Conservation (phyloP, 2,329 filamentous ascomycete genomes). For the Karstenula rhodostoma region DNA sequence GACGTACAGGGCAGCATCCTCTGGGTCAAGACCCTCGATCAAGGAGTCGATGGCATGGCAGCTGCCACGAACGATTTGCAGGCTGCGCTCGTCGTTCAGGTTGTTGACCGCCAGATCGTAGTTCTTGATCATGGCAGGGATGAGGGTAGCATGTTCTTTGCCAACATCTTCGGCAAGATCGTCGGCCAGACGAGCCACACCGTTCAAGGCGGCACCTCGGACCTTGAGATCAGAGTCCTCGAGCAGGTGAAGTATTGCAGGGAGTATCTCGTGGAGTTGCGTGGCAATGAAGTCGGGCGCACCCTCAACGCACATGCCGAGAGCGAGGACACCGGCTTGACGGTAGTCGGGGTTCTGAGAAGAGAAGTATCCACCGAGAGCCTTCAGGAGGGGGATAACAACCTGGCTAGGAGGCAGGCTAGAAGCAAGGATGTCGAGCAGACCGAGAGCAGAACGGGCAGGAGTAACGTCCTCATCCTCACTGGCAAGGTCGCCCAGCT, state of each 20-base stretch:
- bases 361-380: conserved; percentile 81
- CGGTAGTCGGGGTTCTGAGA: conserved; percentile 79
- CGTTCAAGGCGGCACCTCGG: conserved; percentile 84
- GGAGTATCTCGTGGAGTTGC: conserved; percentile 86
- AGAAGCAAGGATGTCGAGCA: conserved; percentile 88
- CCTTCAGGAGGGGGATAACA: conserved; percentile 87
- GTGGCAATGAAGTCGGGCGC: conserved; percentile 97
- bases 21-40: conserved; percentile 82
- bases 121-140: conserved; percentile 87
- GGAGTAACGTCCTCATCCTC: conserved; percentile 89
- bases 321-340: conserved; percentile 87
- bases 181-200: conserved; percentile 88
- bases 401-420: conserved; percentile 93
- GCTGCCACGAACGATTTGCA: conserved; percentile 87
- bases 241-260: conserved; percentile 82
- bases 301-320: conserved; percentile 95
- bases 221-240: conserved; percentile 85
- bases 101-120: conserved; percentile 79
- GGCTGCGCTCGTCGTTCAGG: conserved; percentile 74
- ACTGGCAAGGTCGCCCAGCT: conserved; percentile 75
- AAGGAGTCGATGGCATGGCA: conserved; percentile 92
- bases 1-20: conserved; percentile 83
- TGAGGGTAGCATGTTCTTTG: conserved; percentile 82
- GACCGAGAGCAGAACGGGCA: conserved; percentile 80
- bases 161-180: conserved; percentile 91